phyloP scores from a whole-genome alignment of 352 stramenopile genomes.

The Blastocystis sp. region DNA sequence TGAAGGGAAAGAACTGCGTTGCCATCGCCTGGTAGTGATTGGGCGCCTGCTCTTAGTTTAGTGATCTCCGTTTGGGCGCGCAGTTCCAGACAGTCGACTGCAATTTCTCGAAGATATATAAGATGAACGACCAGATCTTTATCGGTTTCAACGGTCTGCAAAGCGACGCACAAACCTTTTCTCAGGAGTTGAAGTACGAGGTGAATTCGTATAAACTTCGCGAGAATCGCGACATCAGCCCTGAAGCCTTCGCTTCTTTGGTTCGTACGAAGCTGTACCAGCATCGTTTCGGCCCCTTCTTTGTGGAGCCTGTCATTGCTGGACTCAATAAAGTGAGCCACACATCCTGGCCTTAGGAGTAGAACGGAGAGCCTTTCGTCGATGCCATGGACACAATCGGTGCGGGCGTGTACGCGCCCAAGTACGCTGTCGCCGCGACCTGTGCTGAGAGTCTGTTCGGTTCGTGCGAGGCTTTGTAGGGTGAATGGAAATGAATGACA shows the following conservation, averaged over 20 bases:
- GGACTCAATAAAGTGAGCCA: slow-evolving; percentile 82
- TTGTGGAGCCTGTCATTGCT: slow-evolving; percentile 95
- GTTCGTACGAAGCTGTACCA: slow-evolving; percentile 96
- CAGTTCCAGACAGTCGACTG: slow-evolving; percentile 94
- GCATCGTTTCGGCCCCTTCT: slow-evolving; percentile 98
- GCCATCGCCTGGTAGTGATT: slow-evolving; percentile 89
- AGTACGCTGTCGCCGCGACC: slow-evolving; percentile 55
- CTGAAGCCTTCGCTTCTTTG: slow-evolving; percentile 92
- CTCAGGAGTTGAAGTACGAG: slow-evolving; percentile 85
- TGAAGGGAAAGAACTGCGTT: slow-evolving; percentile 98
- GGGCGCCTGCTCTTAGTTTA: slow-evolving; percentile 73
- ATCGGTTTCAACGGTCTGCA: slow-evolving; percentile 94
- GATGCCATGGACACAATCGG: slow-evolving; percentile 73
- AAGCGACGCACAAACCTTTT: slow-evolving; percentile 95
- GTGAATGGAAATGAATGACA: not conserved
- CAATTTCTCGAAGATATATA: slow-evolving; percentile 98
- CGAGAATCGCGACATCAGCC: slow-evolving; percentile 97
- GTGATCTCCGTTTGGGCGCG: slow-evolving; percentile 92
- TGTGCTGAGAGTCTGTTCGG: slow-evolving; percentile 64
- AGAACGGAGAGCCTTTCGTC: slow-evolving; percentile 66
- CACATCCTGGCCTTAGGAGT: slow-evolving; percentile 46
- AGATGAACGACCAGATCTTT: slow-evolving; percentile 92
- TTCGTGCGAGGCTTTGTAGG: slow-evolving; percentile 77
- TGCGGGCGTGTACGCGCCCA: slow-evolving; percentile 59
- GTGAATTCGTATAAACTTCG: slow-evolving; percentile 97